Evolutionary conservation across 345 rosid species (phyloP), one percentile per base, ranked within the genome.

Genomic region (Streptanthus diversifolius): DNA sequence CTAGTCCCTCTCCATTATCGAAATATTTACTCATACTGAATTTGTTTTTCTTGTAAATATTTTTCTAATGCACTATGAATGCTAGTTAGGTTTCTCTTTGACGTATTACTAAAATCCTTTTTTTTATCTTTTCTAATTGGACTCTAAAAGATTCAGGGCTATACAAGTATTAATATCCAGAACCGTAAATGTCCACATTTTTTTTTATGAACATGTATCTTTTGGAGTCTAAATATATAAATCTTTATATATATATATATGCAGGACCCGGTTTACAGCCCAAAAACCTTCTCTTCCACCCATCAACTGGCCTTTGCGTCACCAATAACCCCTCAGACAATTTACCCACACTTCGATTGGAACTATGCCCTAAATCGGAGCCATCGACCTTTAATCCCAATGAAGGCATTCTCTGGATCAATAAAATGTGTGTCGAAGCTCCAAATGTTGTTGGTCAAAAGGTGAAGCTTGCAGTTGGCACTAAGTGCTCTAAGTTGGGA

Each of bases 211-310:
- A 47, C 14, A 9, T 48, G 53, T 19, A 41, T 48, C 10, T 19
- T 45, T 48, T 19, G 2, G 29, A 22, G 30, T 22, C 30, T 51
- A 12, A 51, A 51, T 51, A 11, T 49, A 49, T 4, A 21, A 11
- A 51, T 11, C 8, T 51, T 12, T 51, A n/a, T 11, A 6, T 48
- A 33, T 51, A n/a, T 11, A 6, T 48, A 33, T 9, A 25, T 58
- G 74, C 90, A 91, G 96, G 95, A 57, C 95, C 98, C 12, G 95
- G 95, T n/a, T 70, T 86, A 8, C 82, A 82, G 72, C 41, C 60
- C 54, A 68, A 90, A 41, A 83, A 81, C 76, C 76, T 88, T 76
- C 87, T 90, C 48, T 89, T 84, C 79, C 98, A 83, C 76, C 96
- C 95, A 19, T 36, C 57, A 66, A 84, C 93, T 0, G 98, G 96